phyloP scores from a whole-genome alignment of 495 filamentous ascomycete genomes.

The Podospora appendiculata region DNA sequence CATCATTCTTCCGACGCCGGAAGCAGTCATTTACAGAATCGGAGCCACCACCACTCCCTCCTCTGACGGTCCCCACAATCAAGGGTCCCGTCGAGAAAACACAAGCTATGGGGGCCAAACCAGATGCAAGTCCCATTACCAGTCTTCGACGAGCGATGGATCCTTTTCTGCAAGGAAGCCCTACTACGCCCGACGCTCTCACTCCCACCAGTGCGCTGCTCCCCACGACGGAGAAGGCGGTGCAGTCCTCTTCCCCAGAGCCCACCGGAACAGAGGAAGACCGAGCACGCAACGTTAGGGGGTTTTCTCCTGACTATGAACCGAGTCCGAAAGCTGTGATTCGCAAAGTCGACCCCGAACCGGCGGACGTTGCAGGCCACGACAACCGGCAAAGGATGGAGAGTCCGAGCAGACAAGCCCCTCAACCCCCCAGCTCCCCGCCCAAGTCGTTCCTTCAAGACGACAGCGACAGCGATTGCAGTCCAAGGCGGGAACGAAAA shows the following conservation, averaged over 20 bases:
- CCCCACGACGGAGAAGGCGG: constrained; percentile 4
- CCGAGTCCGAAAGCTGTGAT: constrained; percentile 54
- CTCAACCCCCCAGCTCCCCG: constrained; percentile 10
- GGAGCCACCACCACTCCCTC: constrained; percentile 33
- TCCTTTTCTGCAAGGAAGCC: constrained; percentile 55
- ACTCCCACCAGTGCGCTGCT: constrained; percentile 12
- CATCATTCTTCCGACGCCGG: constrained; percentile 83
- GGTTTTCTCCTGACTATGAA: constrained; percentile 60
- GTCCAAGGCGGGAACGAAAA: constrained; percentile 17
- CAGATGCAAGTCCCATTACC: constrained; percentile 61
- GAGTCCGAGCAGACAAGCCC: constrained; percentile 13
- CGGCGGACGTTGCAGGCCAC: constrained; percentile 7
- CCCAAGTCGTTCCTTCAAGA: constrained; percentile 29
- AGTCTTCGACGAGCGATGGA: constrained; percentile 88
- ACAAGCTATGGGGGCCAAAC: constrained; percentile 6
- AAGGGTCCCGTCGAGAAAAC: constrained; percentile 23
- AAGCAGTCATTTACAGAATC: constrained; percentile 70
- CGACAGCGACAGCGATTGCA: constrained; percentile 30
- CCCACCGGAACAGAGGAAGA: constrained; percentile 15
- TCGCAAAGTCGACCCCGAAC: constrained; percentile 38
- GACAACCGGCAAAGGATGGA: constrained; percentile 2
- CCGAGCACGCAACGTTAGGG: constrained; percentile 24
- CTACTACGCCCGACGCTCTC: constrained; percentile 11
- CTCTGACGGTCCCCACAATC: constrained; percentile 18
- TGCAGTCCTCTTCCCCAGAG: background rate